Percentiles rank a stretch among this genome's conserved stretches.
Evolutionary conservation across 2,329 filamentous ascomycete species (phyloP).

Genomic region (Arthrobotrys entomopaga): DNA sequence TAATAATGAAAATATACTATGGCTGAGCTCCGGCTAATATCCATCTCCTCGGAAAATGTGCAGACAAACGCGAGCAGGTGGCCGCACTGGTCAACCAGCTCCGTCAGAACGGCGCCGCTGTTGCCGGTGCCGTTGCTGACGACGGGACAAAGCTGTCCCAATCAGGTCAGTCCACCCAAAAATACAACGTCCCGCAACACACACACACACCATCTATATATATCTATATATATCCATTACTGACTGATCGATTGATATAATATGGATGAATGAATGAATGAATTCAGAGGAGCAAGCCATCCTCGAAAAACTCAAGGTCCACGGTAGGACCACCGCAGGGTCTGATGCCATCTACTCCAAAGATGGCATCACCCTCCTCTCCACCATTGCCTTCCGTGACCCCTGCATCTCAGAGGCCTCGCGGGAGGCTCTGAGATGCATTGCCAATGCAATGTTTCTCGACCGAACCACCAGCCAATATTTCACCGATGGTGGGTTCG

Average conservation of each 20-base stretch:
- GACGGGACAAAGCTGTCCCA: constrained; percentile 23
- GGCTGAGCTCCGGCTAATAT: background rate
- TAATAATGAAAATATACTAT: too few species aligned
- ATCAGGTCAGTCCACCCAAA: constrained; percentile 20
- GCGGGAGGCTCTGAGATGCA: constrained; percentile 79
- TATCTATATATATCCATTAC: background rate
- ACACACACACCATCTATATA: background rate
- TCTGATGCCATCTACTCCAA: constrained; percentile 82
- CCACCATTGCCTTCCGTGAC: constrained; percentile 74
- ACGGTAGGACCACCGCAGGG: constrained; percentile 76
- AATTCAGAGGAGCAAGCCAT: constrained; percentile 58
- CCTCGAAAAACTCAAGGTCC: constrained; percentile 78
- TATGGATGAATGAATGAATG: too few species aligned
- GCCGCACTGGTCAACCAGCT: constrained; percentile 41
- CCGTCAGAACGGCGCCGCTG: constrained; percentile 22
- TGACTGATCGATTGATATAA: too few species aligned
- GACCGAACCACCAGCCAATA: constrained; percentile 74
- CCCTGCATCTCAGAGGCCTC: constrained; percentile 69
- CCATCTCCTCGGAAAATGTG: too few species aligned
- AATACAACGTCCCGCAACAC: constrained; percentile 21
- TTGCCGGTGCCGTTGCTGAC: background rate
- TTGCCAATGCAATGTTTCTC: constrained; percentile 85
- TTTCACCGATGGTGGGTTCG: constrained; percentile 76
- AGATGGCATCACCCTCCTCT: constrained; percentile 79
- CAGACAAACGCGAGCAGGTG: constrained; percentile 22